Evolutionary conservation across 2,329 filamentous ascomycete genomes (phyloP).

Genomic region (Epichloe sylvatica): DNA sequence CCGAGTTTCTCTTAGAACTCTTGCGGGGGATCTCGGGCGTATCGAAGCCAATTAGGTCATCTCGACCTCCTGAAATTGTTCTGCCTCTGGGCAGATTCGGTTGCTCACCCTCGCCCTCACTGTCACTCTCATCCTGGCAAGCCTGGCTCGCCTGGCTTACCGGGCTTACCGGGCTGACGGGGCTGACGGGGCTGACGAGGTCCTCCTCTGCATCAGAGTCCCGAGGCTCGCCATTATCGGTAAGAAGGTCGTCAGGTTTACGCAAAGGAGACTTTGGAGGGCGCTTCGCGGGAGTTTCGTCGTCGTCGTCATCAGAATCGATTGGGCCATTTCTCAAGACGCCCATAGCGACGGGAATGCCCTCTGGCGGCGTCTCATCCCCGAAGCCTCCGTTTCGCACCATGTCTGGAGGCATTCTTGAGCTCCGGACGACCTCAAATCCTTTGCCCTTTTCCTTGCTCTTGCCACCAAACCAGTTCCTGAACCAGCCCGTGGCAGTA

Average conservation of each 20-base stretch:
- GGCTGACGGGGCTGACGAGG: conserved; percentile 15
- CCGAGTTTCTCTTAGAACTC: conserved; percentile 52
- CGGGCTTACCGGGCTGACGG: not conserved
- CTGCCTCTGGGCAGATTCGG: conserved; percentile 5
- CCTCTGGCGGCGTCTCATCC: conserved; percentile 53
- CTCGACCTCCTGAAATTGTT: not conserved
- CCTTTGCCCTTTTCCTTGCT: conserved; percentile 92
- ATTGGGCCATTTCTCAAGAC: conserved; percentile 46
- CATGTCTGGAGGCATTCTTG: conserved; percentile 70
- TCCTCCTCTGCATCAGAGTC: conserved; percentile 33
- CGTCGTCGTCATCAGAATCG: conserved; percentile 46
- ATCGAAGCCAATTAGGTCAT: conserved; percentile 11
- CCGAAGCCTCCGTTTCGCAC: conserved; percentile 36
- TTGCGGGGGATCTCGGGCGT: conserved; percentile 50
- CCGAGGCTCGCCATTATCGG: conserved; percentile 31
- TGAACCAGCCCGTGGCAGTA: conserved; percentile 81
- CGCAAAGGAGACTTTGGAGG: conserved; percentile 14
- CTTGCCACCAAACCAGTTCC: conserved; percentile 64
- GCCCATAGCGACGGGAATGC: conserved; percentile 50
- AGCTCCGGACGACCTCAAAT: conserved; percentile 88
- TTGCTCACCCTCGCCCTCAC: conserved; percentile 11
- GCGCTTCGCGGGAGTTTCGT: conserved; percentile 13
- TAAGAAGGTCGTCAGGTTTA: conserved; percentile 25
- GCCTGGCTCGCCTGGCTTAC: not conserved
- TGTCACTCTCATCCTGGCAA: no score